These are phyloP conservation scores for Microsporum canis DNA, from an alignment of 2,329 filamentous ascomycete species.

Conservation along the genomic window DNA sequence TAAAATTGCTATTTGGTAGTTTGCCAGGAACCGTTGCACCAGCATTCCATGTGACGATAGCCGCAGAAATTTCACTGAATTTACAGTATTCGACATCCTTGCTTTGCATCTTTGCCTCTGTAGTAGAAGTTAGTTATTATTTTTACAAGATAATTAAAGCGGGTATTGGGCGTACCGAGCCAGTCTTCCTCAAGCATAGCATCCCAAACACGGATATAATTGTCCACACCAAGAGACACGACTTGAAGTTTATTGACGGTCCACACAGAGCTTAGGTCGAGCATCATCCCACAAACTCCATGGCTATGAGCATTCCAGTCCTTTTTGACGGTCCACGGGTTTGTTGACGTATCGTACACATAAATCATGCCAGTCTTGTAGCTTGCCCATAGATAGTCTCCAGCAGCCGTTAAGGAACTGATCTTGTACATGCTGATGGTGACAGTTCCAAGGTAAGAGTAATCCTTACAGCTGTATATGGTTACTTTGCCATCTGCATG, in stretches of 20 bases:
- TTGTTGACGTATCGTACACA: slow-evolving; percentile 71
- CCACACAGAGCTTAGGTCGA: slow-evolving; percentile 74
- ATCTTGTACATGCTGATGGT: slow-evolving; percentile 93
- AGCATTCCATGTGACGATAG: slow-evolving; percentile 92
- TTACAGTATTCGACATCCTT: slow-evolving; percentile 72
- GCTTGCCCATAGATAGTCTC: slow-evolving; percentile 76
- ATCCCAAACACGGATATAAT: slow-evolving; percentile 77
- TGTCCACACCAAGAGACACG: slow-evolving; percentile 76
- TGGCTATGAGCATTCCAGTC: slow-evolving; percentile 89
- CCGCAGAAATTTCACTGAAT: slow-evolving; percentile 68
- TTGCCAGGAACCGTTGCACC: slow-evolving; percentile 87
- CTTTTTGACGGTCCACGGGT: slow-evolving; percentile 85
- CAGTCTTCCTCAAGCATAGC: slow-evolving; percentile 87
- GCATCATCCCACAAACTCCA: slow-evolving; percentile 63
- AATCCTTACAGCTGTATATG: slow-evolving; percentile 72
- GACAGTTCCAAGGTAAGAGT: slow-evolving; percentile 64
- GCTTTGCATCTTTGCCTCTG: slow-evolving; percentile 72
- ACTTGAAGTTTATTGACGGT: slow-evolving; percentile 75
- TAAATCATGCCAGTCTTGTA: slow-evolving; percentile 92
- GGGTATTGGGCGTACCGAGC: slow-evolving; percentile 45
- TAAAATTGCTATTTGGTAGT: slow-evolving; percentile 66
- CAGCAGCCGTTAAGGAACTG: slow-evolving; percentile 70
- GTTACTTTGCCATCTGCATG: slow-evolving; percentile 90
- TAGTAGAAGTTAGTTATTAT: slow-evolving; percentile 14
- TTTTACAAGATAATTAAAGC: background rate